Evolutionary conservation across 2,329 filamentous ascomycete species (phyloP), one percentile per base, ranked within the genome.

Genomic region (Nannizziopsis barbatae): DNA sequence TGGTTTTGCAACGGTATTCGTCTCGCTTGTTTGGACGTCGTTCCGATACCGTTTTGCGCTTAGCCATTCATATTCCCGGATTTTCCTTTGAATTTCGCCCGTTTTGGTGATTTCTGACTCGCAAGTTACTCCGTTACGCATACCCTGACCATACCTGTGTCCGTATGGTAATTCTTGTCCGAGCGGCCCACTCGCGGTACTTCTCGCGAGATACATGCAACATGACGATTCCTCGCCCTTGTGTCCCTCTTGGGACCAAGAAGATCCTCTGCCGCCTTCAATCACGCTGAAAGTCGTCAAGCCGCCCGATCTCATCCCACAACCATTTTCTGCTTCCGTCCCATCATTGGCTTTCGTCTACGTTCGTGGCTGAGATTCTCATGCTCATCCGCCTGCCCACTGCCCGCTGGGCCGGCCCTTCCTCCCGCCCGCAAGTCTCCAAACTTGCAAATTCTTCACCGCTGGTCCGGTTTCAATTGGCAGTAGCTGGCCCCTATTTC

Each of bases 381-480:
- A 27, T 27, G 22, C 22, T 7, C 22, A 36, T 37, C 18, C 22
- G 38, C 45, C 15, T 31, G 33, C 15, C 31, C 15, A 41, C 32
- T 43, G 38, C 12, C 36, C 32, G 50, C 55, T 58, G 52, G 52
- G 49, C 52, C 56, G 54, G 54, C 54, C 54, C 57, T 57, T 53
- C 55, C 56, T 56, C 39, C 51, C 55, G 54, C 51, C 50, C 50
- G 47, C 47, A 47, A 40, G 32, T 48, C 44, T 47, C 50, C 50
- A 52, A 41, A 48, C 43, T 50, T 52, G 37, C 38, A 42, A n/a
- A 30, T 47, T 47, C 44, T 47, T 41, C 45, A 47, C 45, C 39
- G 37, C 45, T 37, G 37, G 45, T 36, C 37, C 10, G 22, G 22
- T 33, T 39, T n/a, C 38, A 12, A 47, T 47, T 47, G 45, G 38